These are phyloP conservation scores for Clarireedia homoeocarpa DNA, from an alignment of 2,329 filamentous ascomycete species.

Conservation along the genomic window DNA sequence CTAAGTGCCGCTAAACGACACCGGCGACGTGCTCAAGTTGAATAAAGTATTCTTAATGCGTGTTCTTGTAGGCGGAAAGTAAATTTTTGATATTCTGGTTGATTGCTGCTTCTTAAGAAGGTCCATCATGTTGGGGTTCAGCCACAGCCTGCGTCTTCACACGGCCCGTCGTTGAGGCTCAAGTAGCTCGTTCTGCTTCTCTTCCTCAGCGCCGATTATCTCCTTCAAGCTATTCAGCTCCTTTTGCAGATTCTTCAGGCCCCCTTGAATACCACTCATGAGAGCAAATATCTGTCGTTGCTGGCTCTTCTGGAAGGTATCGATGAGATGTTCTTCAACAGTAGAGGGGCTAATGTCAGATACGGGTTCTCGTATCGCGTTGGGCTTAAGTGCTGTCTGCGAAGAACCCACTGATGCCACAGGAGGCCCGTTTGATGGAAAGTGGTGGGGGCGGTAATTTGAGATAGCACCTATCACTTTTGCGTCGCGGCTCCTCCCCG, in stretches of 20 bases:
- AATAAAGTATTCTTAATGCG: no score
- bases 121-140: no score
- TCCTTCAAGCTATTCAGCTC: constrained; percentile 21
- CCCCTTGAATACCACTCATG: constrained; percentile 18
- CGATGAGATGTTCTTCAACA: constrained; percentile 11
- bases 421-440: neutral
- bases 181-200: constrained; percentile 1
- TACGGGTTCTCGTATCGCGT: neutral
- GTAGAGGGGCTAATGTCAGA: neutral
- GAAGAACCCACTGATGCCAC: neutral
- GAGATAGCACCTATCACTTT: neutral
- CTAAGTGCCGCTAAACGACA: no score
- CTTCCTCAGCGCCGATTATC: constrained; percentile 19
- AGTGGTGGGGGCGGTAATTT: constrained; percentile 1
- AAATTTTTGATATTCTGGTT: no score
- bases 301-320: constrained; percentile 17
- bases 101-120: no score
- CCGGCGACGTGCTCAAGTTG: no score
- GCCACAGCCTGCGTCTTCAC: no score
- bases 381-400: neutral
- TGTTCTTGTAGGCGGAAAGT: no score
- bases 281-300: constrained; percentile 21
- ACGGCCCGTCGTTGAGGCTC: no score
- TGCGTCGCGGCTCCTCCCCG: neutral
- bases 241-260: constrained; percentile 21